Percentiles rank a stretch among this genome's conserved stretches.
Conservation (phyloP, 2,329 filamentous ascomycete species). For the Aureobasidium vineae region DNA sequence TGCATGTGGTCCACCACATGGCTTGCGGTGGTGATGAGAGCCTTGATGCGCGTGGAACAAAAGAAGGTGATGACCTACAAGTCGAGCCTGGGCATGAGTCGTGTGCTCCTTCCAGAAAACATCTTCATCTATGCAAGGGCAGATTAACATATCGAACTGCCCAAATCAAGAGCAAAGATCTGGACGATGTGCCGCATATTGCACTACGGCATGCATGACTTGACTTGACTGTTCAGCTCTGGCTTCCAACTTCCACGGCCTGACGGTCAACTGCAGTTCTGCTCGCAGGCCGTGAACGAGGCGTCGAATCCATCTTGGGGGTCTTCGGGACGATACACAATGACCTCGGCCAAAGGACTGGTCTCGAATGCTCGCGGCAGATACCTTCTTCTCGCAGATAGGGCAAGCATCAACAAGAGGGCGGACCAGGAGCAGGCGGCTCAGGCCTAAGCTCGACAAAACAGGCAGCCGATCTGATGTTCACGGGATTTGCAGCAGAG, state of each 20-base stretch:
- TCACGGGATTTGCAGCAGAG: neutral
- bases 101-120: neutral
- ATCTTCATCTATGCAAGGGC: neutral
- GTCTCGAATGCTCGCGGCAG: neutral
- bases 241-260: neutral
- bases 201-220: constrained; percentile 9
- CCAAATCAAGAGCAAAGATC: neutral
- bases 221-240: too few species aligned
- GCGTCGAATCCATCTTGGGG: neutral
- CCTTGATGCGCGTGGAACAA: neutral
- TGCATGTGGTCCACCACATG: neutral
- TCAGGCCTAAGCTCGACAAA: neutral
- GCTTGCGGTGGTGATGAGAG: neutral
- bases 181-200: neutral
- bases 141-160: neutral
- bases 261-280: neutral
- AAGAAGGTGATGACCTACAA: neutral
- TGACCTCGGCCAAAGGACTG: neutral
- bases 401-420: constrained; percentile 6
- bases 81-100: neutral
- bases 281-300: neutral
- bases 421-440: neutral
- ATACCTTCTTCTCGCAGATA: neutral
- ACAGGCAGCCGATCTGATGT: neutral
- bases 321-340: neutral